Conservation (phyloP, 78 protist species). For the Protostelium mycophagum region DNA sequence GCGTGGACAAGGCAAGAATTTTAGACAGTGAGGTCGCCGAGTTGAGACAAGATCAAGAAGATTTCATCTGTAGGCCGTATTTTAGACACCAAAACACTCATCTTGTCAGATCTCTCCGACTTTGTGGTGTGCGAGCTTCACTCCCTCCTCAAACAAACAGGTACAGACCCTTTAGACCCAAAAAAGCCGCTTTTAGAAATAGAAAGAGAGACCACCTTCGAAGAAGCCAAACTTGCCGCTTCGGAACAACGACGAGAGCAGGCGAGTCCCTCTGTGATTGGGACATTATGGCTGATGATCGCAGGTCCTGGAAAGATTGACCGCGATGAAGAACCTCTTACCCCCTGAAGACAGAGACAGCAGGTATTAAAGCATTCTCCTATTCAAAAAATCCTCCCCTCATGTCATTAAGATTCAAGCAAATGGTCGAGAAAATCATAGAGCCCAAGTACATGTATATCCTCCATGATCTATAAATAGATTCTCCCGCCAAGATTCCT, state of each 20-base stretch:
- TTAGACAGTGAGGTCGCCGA: no score
- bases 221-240: no score
- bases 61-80: no score
- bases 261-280: neutral
- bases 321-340: neutral
- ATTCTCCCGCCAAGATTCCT: no score
- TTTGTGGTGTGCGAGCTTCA: no score
- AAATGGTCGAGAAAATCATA: neutral
- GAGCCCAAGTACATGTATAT: neutral
- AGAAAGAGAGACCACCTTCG: neutral
- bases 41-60: no score
- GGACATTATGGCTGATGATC: neutral
- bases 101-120: no score
- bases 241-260: no score
- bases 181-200: neutral
- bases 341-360: neutral
- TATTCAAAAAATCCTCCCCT: neutral
- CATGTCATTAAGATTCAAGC: neutral
- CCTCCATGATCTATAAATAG: neutral
- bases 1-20: no score
- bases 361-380: neutral
- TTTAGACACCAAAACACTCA: no score
- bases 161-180: neutral
- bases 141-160: no score
- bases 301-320: neutral